Conservation (phyloP, 2,329 filamentous ascomycete genomes). For the Shiraia bambusicola region DNA sequence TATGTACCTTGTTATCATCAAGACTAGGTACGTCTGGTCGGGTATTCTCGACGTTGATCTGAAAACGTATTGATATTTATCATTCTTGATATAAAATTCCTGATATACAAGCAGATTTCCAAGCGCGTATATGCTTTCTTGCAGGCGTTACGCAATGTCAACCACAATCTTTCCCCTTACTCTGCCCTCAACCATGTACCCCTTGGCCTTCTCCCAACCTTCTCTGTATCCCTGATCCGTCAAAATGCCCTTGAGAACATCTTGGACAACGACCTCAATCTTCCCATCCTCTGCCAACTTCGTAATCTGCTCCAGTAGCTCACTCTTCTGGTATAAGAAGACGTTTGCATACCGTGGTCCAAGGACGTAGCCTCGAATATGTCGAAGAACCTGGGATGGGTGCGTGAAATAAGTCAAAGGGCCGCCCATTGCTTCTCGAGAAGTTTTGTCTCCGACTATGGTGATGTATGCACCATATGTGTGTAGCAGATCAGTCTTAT, state of each 20-base stretch:
- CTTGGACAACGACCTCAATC: constrained; percentile 28
- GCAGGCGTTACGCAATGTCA: constrained; percentile 10
- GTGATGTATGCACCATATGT: constrained; percentile 47
- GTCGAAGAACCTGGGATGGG: constrained; percentile 27
- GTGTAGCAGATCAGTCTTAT: constrained; percentile 25
- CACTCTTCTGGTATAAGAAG: constrained; percentile 23
- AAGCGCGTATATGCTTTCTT: neutral
- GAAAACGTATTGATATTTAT: no score
- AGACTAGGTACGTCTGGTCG: no score
- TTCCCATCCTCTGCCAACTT: constrained; percentile 24
- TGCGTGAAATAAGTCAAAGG: constrained; percentile 36
- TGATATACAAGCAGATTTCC: no score
- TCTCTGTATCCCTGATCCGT: constrained; percentile 15
- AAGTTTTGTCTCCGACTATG: constrained; percentile 43
- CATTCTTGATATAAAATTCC: no score
- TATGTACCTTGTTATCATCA: no score
- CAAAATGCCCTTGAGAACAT: constrained; percentile 30
- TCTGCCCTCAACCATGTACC: constrained; percentile 30
- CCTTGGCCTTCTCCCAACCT: constrained; percentile 27
- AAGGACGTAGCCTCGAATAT: constrained; percentile 24
- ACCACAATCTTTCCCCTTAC: constrained; percentile 37
- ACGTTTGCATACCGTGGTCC: constrained; percentile 37
- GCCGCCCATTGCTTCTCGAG: constrained; percentile 44
- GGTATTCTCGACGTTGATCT: no score
- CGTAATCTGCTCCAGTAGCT: constrained; percentile 25